Base-by-base conservation (phyloP, 2,329 filamentous ascomycete genomes). In the Ophiostoma sp. region DNA sequence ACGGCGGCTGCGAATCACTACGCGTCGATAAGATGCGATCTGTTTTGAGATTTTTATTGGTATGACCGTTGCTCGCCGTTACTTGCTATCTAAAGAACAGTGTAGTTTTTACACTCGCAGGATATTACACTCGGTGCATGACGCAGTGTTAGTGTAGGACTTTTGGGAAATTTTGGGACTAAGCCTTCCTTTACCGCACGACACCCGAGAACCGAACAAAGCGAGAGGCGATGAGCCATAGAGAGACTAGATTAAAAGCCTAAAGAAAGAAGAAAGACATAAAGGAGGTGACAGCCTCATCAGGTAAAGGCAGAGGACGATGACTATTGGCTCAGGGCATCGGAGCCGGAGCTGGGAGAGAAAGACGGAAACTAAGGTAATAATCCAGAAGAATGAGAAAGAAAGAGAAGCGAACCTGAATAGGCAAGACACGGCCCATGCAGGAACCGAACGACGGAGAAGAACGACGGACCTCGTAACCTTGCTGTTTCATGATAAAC, bases 151-250 rank as follows among this genome's bases (percentile, higher is more conserved):
- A 64, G 63, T 64, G 63, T 64, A 64, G 63, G 63, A 64, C 63
- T 64, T 64, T 64, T 64, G 41, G 42, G n/a, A 14, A 27, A 1
- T 14, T 36, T 64, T 7, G 42, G 42, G 41, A 45, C 41, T 38
- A 45, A 41, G 42, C 18, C 42, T 36, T 18, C 3, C 27, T 69
- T 64, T 58, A 64, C 67, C 64, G 64, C 65, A 44, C 18, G 68
- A 66, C 27, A 69, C 27, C 68, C 68, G 68, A 69, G 65, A 64
- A 16, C 68, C 68, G 68, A 69, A 66, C 45, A 66, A 63, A 27
- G 27, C 14, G 38, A 60, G 38, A 38, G 27, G 12, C 27, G 27
- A 60, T 38, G 55, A 60, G 27, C 49, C 27, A 55, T 55, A 18
- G 49, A 55, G 49, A 27, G n/a, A 55, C 9, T 27, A 4, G 27